phyloP scores from a whole-genome alignment of 73 alveolate genomes.

The Chromera velia region DNA sequence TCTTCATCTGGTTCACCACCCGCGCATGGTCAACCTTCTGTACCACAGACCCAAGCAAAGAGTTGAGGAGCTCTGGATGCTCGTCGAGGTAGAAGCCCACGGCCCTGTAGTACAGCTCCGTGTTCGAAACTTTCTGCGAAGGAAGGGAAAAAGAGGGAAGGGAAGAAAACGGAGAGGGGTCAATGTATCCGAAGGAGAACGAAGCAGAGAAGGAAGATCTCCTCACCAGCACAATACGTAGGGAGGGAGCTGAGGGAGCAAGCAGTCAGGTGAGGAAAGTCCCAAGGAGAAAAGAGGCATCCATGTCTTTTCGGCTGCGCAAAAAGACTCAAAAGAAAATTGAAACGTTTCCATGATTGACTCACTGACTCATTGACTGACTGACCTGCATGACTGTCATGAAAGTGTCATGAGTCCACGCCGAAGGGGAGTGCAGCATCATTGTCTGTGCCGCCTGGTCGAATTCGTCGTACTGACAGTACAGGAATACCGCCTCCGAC shows the following conservation, averaged over 20 bases:
- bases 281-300: neutral
- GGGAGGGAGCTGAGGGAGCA: too few species aligned
- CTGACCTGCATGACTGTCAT: conserved; percentile 48
- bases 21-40: conserved; percentile 68
- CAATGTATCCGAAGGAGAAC: too few species aligned
- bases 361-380: neutral
- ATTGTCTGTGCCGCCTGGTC: conserved; percentile 85
- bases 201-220: too few species aligned
- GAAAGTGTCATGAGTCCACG: conserved; percentile 83
- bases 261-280: too few species aligned
- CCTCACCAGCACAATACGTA: too few species aligned
- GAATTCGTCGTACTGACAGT: conserved; percentile 81
- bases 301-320: too few species aligned
- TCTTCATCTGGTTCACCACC: conserved; percentile 60
- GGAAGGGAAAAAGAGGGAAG: too few species aligned
- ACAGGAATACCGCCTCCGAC: conserved; percentile 84
- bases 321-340: too few species aligned
- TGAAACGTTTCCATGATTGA: too few species aligned
- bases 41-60: conserved; percentile 64
- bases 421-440: conserved; percentile 92
- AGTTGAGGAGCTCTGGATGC: conserved; percentile 78
- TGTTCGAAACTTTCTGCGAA: conserved; percentile 79
- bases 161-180: too few species aligned
- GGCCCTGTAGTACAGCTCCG: conserved; percentile 72
- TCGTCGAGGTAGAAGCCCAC: conserved; percentile 83